Evolutionary conservation across 2,329 filamentous ascomycete genomes (phyloP), one percentile per base, ranked within the genome.

Genomic region (Penicillium sp.): DNA sequence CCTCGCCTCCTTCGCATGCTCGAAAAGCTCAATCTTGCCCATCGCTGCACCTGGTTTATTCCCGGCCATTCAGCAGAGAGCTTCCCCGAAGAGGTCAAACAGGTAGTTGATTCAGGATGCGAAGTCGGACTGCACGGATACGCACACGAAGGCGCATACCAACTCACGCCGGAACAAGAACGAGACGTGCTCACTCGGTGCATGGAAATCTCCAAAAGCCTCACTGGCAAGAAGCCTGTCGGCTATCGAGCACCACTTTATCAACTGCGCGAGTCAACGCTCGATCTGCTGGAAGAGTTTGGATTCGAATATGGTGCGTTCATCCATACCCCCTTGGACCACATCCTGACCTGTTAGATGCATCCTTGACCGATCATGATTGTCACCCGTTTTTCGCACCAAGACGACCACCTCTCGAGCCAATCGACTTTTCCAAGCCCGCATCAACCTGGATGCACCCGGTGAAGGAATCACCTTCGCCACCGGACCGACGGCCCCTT

Each of bases 111-210:
- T 3, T 72, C 69, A 20, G 74, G 76, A 5, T 68, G 67, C 4
- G 74, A 78, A 47, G 71, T 78, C 30, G 75, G 66, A 6, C 46
- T 63, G 4, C 63, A 55, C 28, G 82, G 80, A 11, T 86, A 85
- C 61, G 78, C 76, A 0, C 81, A 86, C 47, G 82, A 86, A 55
- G 84, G 85, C 45, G 80, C 82, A 0, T 72, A 70, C 7, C 76
- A 80, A 35, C 84, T 86, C 78, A 82, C 74, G 0, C 58, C 82
- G 1, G 80, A 85, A 52, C 84, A 88, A 63, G 83, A 88, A 57
- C 74, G 73, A 8, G 81, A 84, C 35, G 79, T 88, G 2, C 72
- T 90, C 4, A 79, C 84, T 52, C 85, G 85, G 62, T 85, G 82
- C 12, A 85, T 80, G 56, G 73, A 74, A 14, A 71, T 87, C 61